Percentiles rank a stretch among this genome's conserved stretches.
These are phyloP conservation scores for Medicago arabica DNA, from an alignment of 306 rosid species.

Conservation along the genomic window DNA sequence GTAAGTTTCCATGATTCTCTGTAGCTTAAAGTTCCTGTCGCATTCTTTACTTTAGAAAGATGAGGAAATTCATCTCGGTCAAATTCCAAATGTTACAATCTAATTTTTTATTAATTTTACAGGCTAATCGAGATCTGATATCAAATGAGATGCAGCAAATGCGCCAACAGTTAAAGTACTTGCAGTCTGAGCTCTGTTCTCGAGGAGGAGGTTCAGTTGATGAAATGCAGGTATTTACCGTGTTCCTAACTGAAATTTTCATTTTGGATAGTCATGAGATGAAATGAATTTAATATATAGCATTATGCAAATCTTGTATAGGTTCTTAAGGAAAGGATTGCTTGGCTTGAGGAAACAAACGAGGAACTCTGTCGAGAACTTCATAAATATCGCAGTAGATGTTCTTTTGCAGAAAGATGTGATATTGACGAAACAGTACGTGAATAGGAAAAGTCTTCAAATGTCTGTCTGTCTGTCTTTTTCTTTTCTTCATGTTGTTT, in stretches of 20 bases:
- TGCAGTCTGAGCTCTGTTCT: conserved; percentile 81
- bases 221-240: conserved; percentile 69
- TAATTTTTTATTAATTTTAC: conserved; percentile 39
- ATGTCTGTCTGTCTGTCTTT: conserved; percentile 12
- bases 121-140: conserved; percentile 81
- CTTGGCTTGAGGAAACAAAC: conserved; percentile 80
- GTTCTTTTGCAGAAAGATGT: conserved; percentile 54
- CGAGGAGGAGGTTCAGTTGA: conserved; percentile 61
- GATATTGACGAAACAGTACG: conserved; percentile 65
- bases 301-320: conserved; percentile 44
- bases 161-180: conserved; percentile 73
- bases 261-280: conserved; percentile 17
- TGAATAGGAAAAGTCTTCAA: conserved; percentile 32
- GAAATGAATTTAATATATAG: conserved; percentile 31
- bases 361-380: conserved; percentile 71
- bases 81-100: conserved; percentile 37
- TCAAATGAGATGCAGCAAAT: conserved; percentile 85
- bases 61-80: conserved; percentile 21
- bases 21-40: conserved; percentile 27
- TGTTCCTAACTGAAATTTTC: conserved; percentile 9
- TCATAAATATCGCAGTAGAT: conserved; percentile 71
- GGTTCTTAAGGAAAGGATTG: conserved; percentile 76
- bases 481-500: conserved; percentile 20
- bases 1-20: conserved; percentile 57
- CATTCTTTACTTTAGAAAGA: conserved; percentile 28